These are phyloP conservation scores for Uronychia binucleata DNA, from an alignment of 73 alveolate genomes.

Conservation along the genomic window DNA sequence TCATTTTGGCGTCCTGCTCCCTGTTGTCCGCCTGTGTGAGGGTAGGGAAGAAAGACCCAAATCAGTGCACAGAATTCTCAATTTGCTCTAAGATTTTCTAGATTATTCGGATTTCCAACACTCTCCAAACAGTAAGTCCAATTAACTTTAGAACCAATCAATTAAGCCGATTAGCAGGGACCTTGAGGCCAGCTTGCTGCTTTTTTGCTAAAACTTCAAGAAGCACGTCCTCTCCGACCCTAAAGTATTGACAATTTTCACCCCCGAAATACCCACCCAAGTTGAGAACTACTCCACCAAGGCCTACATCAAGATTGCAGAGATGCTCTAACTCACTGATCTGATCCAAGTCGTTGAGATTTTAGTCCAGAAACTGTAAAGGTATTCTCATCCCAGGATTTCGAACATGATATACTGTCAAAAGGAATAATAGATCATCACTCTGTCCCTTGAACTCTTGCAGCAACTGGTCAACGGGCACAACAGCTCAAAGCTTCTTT, in stretches of 20 bases:
- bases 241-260: conserved; percentile 9
- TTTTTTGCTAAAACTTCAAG: conserved; percentile 29
- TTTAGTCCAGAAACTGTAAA: conserved; percentile 42
- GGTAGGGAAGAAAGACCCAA: neutral
- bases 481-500: neutral
- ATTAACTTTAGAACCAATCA: conserved; percentile 17
- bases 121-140: conserved; percentile 19
- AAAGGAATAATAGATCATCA: neutral
- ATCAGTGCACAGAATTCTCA: conserved; percentile 15
- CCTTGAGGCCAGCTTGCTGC: conserved; percentile 27
- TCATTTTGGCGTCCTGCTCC: neutral
- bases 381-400: conserved; percentile 7
- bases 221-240: conserved; percentile 46
- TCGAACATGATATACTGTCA: neutral
- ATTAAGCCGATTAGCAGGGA: conserved; percentile 1
- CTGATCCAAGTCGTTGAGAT: conserved; percentile 39
- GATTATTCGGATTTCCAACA: conserved; percentile 4
- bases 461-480: neutral
- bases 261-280: neutral
- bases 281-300: neutral
- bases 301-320: conserved; percentile 28
- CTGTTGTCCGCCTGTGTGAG: neutral
- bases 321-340: conserved; percentile 34
- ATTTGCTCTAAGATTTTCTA: conserved; percentile 19
- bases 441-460: conserved; percentile 3